A percentile compares a stretch with the other conserved stretches of the same genome.
phyloP scores from a whole-genome alignment of 2,329 filamentous ascomycete species.

The Phialocephala subalpina region DNA sequence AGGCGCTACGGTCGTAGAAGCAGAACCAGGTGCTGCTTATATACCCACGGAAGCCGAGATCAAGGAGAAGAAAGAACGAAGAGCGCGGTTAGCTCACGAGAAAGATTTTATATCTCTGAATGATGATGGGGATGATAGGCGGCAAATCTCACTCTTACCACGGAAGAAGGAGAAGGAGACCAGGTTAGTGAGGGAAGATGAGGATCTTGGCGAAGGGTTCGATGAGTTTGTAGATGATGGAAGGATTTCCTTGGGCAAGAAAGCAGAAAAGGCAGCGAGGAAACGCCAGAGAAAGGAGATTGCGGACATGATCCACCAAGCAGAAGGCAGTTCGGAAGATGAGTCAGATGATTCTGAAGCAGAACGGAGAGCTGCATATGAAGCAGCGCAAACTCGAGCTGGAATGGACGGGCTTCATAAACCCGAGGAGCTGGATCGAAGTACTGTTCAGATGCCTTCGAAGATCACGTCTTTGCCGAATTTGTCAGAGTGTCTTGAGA shows the following conservation, averaged over 20 bases:
- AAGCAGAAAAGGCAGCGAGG: conserved; percentile 77
- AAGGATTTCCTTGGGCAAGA: conserved; percentile 77
- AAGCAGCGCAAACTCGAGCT: conserved; percentile 83
- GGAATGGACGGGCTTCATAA: conserved; percentile 79
- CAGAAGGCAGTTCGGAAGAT: conserved; percentile 71
- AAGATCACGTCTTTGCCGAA: conserved; percentile 82
- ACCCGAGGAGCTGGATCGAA: conserved; percentile 48
- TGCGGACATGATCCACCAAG: conserved; percentile 81
- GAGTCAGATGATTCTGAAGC: conserved; percentile 75
- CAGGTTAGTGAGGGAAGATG: conserved; percentile 83
- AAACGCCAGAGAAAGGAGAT: conserved; percentile 77
- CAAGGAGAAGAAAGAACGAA: conserved; percentile 86
- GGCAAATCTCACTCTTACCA: conserved; percentile 49
- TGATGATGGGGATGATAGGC: conserved; percentile 49
- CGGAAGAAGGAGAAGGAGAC: conserved; percentile 73
- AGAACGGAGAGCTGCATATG: conserved; percentile 82
- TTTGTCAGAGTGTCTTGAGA: conserved; percentile 70
- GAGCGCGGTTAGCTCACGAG: conserved; percentile 80
- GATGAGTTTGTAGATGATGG: conserved; percentile 92
- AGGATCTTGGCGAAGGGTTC: conserved; percentile 92
- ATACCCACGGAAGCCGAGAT: conserved; percentile 89
- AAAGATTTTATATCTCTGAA: conserved; percentile 73
- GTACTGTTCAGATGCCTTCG: conserved; percentile 47
- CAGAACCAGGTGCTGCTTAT: conserved; percentile 44
- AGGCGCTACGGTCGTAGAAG: conserved; percentile 66